phyloP scores from a whole-genome alignment of 2,329 filamentous ascomycete genomes.

The Microascus cirrosus region DNA sequence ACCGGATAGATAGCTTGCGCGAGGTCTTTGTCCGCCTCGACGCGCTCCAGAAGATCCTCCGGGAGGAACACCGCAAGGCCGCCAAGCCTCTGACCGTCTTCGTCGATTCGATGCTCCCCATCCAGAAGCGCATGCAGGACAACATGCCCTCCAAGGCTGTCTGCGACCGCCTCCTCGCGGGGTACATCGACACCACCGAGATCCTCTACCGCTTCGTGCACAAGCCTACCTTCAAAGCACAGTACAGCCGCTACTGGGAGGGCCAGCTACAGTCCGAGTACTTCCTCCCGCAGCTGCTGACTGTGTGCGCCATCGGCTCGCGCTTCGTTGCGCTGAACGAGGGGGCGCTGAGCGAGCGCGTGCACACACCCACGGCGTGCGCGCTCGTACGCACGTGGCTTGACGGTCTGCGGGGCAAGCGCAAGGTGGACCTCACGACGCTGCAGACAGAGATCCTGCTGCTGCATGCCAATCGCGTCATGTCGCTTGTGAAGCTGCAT shows the following conservation, averaged over 20 bases:
- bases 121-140: constrained; percentile 46
- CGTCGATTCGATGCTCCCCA: constrained; percentile 46
- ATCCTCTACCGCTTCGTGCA: constrained; percentile 43
- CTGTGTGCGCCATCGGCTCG: constrained; percentile 40
- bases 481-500: constrained; percentile 34
- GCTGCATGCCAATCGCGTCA: constrained; percentile 39
- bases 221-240: constrained; percentile 35
- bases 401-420: constrained; percentile 38
- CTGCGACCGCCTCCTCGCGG: constrained; percentile 37
- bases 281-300: constrained; percentile 42
- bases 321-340: constrained; percentile 32
- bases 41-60: constrained; percentile 34
- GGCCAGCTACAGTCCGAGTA: constrained; percentile 30
- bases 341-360: constrained; percentile 34
- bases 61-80: constrained; percentile 33
- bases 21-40: constrained; percentile 33
- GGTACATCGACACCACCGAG: constrained; percentile 39
- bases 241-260: constrained; percentile 42
- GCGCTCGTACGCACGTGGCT: constrained; percentile 43
- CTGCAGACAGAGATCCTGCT: constrained; percentile 44
- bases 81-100: constrained; percentile 42
- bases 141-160: constrained; percentile 38
- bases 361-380: constrained; percentile 46
- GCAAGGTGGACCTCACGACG: constrained; percentile 38
- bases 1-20: constrained; percentile 25